Evolutionary conservation across 73 alveolate genomes (phyloP), one percentile per base, ranked within the genome.

Genomic region (Paramecium octaurelia): DNA sequence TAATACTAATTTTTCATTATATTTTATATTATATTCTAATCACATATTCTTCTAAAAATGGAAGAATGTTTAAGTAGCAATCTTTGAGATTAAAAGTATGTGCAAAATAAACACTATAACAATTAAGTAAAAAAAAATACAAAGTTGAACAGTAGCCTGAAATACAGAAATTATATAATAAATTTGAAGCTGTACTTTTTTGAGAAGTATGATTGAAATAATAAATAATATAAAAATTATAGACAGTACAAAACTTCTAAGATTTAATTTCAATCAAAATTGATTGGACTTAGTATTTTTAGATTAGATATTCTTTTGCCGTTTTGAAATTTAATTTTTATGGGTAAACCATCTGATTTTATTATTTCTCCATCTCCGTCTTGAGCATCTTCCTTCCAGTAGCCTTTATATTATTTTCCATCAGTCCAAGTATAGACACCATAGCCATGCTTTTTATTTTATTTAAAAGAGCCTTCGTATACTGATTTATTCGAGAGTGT

Each of bases 341-440:
- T 35, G 6, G 60, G 27, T 73, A 3, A 38, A 12, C 59, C 59
- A 38, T 38, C 35, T 20, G 10, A 10, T 38, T 36, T 73, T 6
- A 35, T 73, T 35, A 73, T n/a, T 35, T 35, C 35, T 38, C 87
- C 87, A 4, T 73, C n/a, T 3, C 87, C 64, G 20, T 35, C 34
- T 73, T 73, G 35, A 34, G 24, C 10, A 21, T 40, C 68, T 2
- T 73, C 87, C 24, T 35, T 73, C 64, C 87, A 93, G 31, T 88
- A 46, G 0, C 96, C 96, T 59, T 64, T 43, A 54, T 88, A 88
- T 9, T 40, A 50, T 42, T 89, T 57, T 8, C 95, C 96, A 68
- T 88, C 95, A 8, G 86, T 75, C 96, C 96, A 93, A 27, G 54
- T 87, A 50, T 88, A 93, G 23, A 44, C 44, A 1, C 96, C 95